Conservation (phyloP, 2,329 filamentous ascomycete species). For the Alternaria gaisen region DNA sequence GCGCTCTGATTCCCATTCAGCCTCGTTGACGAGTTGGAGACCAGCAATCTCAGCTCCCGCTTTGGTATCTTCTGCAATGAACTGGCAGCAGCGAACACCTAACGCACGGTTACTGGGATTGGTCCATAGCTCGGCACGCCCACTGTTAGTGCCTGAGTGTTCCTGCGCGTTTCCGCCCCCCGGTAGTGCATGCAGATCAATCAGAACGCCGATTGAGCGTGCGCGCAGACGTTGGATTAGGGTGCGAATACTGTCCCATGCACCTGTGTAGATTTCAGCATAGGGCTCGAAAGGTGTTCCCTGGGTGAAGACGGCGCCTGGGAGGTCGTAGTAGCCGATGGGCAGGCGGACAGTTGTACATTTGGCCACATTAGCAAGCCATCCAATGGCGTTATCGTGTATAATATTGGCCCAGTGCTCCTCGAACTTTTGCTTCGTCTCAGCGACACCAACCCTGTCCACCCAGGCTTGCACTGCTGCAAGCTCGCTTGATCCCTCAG, state of each 20-base stretch:
- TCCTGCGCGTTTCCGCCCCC: slow-evolving; percentile 65
- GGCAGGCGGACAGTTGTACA: slow-evolving; percentile 68
- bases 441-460: slow-evolving; percentile 57
- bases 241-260: slow-evolving; percentile 61
- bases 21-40: slow-evolving; percentile 67
- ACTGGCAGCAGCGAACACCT: slow-evolving; percentile 59
- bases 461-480: slow-evolving; percentile 61
- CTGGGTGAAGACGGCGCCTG: slow-evolving; percentile 59
- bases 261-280: slow-evolving; percentile 60
- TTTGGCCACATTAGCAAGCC: slow-evolving; percentile 61
- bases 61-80: slow-evolving; percentile 60
- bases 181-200: slow-evolving; percentile 67
- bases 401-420: slow-evolving; percentile 62
- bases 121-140: slow-evolving; percentile 62
- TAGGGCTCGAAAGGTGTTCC: slow-evolving; percentile 63
- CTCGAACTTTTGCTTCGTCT: slow-evolving; percentile 62
- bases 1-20: slow-evolving; percentile 58
- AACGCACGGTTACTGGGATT: slow-evolving; percentile 55
- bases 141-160: slow-evolving; percentile 64
- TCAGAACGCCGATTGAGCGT: slow-evolving; percentile 63
- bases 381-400: slow-evolving; percentile 61
- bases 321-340: slow-evolving; percentile 67
- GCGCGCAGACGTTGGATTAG: slow-evolving; percentile 57
- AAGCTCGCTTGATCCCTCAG: slow-evolving; percentile 60
- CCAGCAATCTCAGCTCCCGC: slow-evolving; percentile 59